Conservation (phyloP, 2,329 filamentous ascomycete genomes). For the Pseudogymnoascus sp. region DNA sequence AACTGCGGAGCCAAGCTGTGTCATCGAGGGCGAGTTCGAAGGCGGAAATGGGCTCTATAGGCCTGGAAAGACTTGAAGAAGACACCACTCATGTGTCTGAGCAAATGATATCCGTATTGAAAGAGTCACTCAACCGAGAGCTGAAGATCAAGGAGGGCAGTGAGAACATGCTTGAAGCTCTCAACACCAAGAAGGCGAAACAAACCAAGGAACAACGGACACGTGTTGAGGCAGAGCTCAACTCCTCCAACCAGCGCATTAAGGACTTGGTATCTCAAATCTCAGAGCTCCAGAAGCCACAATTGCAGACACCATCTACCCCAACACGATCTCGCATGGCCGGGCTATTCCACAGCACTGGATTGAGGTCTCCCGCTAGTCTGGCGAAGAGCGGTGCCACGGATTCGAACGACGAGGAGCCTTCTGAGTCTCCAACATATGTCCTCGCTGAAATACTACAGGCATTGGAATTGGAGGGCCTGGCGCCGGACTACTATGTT, state of each 20-base stretch:
- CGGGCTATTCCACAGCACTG: conserved; percentile 36
- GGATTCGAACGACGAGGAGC: conserved; percentile 57
- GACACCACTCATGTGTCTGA: conserved; percentile 55
- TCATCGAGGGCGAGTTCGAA: conserved; percentile 54
- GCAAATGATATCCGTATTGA: conserved; percentile 64
- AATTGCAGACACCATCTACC: conserved; percentile 32
- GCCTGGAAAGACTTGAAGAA: conserved; percentile 53
- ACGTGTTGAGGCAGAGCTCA: conserved; percentile 79
- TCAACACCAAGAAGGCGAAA: conserved; percentile 91
- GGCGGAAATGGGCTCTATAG: conserved; percentile 43
- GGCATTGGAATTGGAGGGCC: conserved; percentile 76
- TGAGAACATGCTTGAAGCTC: conserved; percentile 92
- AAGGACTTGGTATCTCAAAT: conserved; percentile 53
- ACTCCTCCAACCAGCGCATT: conserved; percentile 70
- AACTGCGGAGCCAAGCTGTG: conserved; percentile 63
- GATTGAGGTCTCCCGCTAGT: conserved; percentile 49
- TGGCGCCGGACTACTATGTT: conserved; percentile 92
- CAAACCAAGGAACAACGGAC: conserved; percentile 80
- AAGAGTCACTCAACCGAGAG: conserved; percentile 85
- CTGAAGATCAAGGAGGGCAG: conserved; percentile 97
- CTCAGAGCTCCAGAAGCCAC: conserved; percentile 46
- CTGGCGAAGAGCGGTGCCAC: conserved; percentile 45
- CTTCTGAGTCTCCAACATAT: conserved; percentile 81
- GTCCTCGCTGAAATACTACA: conserved; percentile 84
- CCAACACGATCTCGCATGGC: conserved; percentile 46